Evolutionary conservation across 495 filamentous ascomycete genomes (phyloP), one percentile per base, ranked within the genome.

Genomic region (Trypethelium eluteriae): DNA sequence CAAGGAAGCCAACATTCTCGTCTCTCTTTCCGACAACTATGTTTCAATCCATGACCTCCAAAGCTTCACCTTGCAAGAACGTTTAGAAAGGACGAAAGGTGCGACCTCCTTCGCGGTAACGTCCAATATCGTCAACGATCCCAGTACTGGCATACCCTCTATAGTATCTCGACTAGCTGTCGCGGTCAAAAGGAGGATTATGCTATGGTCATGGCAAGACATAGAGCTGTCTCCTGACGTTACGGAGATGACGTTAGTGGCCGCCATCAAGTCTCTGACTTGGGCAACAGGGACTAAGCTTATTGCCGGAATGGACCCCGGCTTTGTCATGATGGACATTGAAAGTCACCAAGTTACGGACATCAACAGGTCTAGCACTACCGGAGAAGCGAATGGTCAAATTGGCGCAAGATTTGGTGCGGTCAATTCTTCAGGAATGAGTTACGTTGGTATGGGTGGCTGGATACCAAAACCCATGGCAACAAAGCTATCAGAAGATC

Each of bases 121-220:
- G 2, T 95, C 90, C 62, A 96, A 98, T 77, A 91, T 97, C 39
- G 88, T 94, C 64, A 90, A 92, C 77, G 94, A 99, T 77, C 78
- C 86, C 6, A 84, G 84, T 36, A 96, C 91, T 0, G 89, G 89
- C 32, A 91, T 98, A 49, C 91, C 90, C 0, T 88, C 90, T 65
- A 96, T 98, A 63, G 90, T 97, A 62, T 95, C 90, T 9, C 81
- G 92, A 41, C 79, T 99, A 39, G 93, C 91, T 10, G 93, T 98
- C 1, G 92, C 91, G 0, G 89, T 96, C 10, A 98, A 97, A 81
- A 82, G 94, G 73, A 90, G 89, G 70, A 81, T 98, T 63, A 69
- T 98, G 66, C 77, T 96, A 67, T 98, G 95, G 91, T 86, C 89
- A 59, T 99, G 94, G 94, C 86, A 93, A 69, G 94, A 96, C 74